These are phyloP conservation scores for Scheffersomyces stambukii DNA, from an alignment of 1,139 yeast species.

Conservation along the genomic window DNA sequence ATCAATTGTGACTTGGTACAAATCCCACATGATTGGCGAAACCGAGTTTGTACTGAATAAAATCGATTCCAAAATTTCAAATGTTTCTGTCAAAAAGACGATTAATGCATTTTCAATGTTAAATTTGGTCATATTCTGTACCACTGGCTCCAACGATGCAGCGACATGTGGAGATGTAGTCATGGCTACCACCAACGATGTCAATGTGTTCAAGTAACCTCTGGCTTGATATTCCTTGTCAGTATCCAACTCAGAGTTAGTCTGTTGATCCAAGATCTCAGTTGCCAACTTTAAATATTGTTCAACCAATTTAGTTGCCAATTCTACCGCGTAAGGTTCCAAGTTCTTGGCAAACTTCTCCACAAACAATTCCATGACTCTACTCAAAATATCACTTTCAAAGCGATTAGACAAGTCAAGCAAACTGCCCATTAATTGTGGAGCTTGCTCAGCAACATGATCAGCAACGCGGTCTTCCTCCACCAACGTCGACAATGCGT, in stretches of 20 bases:
- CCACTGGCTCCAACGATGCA: conserved; percentile 31
- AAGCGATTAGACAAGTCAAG: conserved; percentile 47
- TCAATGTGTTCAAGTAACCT: conserved; percentile 47
- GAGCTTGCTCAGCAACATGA: conserved; percentile 45
- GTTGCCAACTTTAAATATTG: conserved; percentile 45
- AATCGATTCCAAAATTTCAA: conserved; percentile 49
- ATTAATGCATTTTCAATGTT: conserved; percentile 48
- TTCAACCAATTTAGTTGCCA: conserved; percentile 42
- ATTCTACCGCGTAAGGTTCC: conserved; percentile 53
- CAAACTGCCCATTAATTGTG: conserved; percentile 49
- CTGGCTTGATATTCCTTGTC: conserved; percentile 53
- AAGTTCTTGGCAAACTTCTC: conserved; percentile 49
- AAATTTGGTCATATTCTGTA: conserved; percentile 40
- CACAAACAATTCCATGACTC: conserved; percentile 55
- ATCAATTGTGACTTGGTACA: conserved; percentile 39
- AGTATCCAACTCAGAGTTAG: conserved; percentile 23
- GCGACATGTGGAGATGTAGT: conserved; percentile 45
- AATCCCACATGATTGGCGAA: conserved; percentile 45
- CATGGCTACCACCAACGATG: conserved; percentile 52
- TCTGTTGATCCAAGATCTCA: conserved; percentile 36
- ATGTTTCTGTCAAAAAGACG: conserved; percentile 42
- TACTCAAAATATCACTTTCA: conserved; percentile 51
- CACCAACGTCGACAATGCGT: conserved; percentile 48
- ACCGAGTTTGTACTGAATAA: conserved; percentile 38
- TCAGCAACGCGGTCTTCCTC: conserved; percentile 45